Conservation (phyloP, 1,284 basidiomycete species). For the Ganoderma resinaceum region DNA sequence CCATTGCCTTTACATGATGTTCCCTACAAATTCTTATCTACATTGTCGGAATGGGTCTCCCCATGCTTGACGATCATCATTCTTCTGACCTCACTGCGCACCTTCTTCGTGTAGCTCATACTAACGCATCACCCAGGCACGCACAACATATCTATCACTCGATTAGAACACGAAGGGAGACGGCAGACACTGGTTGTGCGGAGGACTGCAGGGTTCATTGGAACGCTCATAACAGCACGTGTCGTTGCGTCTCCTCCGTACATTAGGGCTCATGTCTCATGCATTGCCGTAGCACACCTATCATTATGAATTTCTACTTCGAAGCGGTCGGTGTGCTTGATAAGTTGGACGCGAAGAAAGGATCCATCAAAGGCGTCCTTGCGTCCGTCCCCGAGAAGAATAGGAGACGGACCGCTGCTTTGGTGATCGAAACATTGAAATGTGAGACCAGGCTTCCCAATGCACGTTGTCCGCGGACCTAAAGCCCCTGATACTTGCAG, state of each 20-base stretch:
- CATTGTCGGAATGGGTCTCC: conserved; percentile 74
- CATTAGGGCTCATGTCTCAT: conserved; percentile 26
- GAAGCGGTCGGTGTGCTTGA: conserved; percentile 85
- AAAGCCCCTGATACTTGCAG: conserved; percentile 43
- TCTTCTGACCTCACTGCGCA: conserved; percentile 25
- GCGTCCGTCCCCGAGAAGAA: conserved; percentile 76
- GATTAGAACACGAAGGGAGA: neutral
- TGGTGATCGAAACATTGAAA: conserved; percentile 92
- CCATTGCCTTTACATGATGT: conserved; percentile 53
- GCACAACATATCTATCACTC: neutral
- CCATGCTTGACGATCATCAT: conserved; percentile 39
- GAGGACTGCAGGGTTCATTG: neutral
- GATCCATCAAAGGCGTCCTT: conserved; percentile 84
- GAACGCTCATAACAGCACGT: conserved; percentile 16
- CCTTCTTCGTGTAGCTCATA: neutral
- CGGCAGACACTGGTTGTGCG: neutral
- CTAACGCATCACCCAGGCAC: conserved; percentile 11
- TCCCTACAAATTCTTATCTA: conserved; percentile 72
- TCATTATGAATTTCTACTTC: conserved; percentile 92
- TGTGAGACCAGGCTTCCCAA: conserved; percentile 63
- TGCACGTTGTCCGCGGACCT: conserved; percentile 7
- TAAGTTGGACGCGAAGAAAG: conserved; percentile 84
- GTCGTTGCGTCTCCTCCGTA: conserved; percentile 17
- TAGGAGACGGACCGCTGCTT: conserved; percentile 78
- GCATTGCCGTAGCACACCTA: conserved; percentile 41